phyloP scores from a whole-genome alignment of 805 yeast genomes.

The Pichia californica region DNA sequence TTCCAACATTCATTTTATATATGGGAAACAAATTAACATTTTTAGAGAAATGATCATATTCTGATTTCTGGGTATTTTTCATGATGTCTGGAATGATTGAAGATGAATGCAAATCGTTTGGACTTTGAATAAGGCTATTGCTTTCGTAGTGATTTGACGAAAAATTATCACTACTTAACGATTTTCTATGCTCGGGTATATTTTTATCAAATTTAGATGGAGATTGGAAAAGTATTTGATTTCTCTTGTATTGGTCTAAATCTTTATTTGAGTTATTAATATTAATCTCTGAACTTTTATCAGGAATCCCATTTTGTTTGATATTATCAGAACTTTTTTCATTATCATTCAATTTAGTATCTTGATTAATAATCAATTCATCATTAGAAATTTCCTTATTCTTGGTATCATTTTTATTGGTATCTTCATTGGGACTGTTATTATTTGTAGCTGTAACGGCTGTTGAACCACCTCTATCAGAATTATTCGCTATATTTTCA shows the following conservation, averaged over 20 bases:
- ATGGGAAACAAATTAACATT: slow-evolving; percentile 10
- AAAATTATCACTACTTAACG: slow-evolving; percentile 3
- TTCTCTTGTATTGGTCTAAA: not conserved
- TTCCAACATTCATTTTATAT: slow-evolving; percentile 9
- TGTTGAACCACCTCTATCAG: too few species aligned
- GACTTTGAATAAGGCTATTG: not conserved
- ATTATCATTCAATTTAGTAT: too few species aligned
- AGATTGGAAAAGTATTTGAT: not conserved
- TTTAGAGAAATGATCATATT: slow-evolving; percentile 7
- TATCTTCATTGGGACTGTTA: not conserved
- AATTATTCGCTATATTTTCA: too few species aligned
- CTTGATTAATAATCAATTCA: not conserved
- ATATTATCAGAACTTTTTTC: too few species aligned
- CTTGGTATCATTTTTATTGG: not conserved
- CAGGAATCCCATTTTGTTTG: too few species aligned
- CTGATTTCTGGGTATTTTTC: not conserved
- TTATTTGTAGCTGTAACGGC: not conserved
- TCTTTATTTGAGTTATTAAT: not conserved
- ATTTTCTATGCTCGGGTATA: not conserved
- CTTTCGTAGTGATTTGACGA: not conserved
- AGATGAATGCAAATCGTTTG: not conserved
- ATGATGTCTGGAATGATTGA: not conserved
- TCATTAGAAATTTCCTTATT: too few species aligned
- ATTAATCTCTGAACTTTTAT: too few species aligned
- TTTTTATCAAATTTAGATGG: not conserved